Percentiles rank a stretch among this genome's conserved stretches.
Conservation (phyloP, 2,329 filamentous ascomycete species). For the Phyllosticta paracitricarpa region DNA sequence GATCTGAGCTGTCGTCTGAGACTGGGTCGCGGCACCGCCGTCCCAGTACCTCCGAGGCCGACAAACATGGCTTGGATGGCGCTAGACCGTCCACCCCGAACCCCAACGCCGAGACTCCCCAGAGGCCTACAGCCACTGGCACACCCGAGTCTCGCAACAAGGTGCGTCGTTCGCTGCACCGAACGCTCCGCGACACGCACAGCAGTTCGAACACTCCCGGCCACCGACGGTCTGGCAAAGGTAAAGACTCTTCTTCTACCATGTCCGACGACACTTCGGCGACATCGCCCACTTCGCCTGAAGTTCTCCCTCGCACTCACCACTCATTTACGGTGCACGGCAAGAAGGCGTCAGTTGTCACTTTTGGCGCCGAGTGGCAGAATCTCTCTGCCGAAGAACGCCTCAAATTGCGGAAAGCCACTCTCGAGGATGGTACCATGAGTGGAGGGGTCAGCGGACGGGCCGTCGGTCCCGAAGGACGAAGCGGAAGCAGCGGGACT, state of each 20-base stretch:
- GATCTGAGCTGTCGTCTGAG: slow-evolving; percentile 23
- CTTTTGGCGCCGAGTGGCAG: slow-evolving; percentile 88
- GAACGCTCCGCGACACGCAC: slow-evolving; percentile 74
- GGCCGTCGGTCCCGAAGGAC: not conserved
- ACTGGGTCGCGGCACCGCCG: slow-evolving; percentile 22
- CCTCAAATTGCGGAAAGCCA: slow-evolving; percentile 23
- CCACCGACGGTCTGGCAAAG: slow-evolving; percentile 62
- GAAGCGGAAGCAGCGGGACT: not conserved
- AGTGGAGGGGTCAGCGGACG: not conserved
- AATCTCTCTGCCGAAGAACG: slow-evolving; percentile 36
- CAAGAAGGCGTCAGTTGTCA: slow-evolving; percentile 95
- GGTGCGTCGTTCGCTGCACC: slow-evolving; percentile 77
- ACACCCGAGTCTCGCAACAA: slow-evolving; percentile 51
- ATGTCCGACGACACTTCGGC: slow-evolving; percentile 24
- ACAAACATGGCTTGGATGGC: slow-evolving; percentile 4
- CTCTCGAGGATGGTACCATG: slow-evolving; percentile 1
- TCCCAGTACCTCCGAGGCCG: slow-evolving; percentile 12
- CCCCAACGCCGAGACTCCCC: slow-evolving; percentile 19
- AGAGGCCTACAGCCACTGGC: slow-evolving; percentile 18
- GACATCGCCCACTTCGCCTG: slow-evolving; percentile 40
- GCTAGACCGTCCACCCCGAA: slow-evolving; percentile 4
- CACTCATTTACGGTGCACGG: slow-evolving; percentile 94
- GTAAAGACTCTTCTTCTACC: slow-evolving; percentile 60
- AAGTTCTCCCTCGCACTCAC: slow-evolving; percentile 65
- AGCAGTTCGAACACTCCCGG: slow-evolving; percentile 47